A percentile compares a stretch with the other conserved stretches of the same genome.
These are phyloP conservation scores for Pleurotus platypus DNA, from an alignment of 768 basidiomycete species.

Conservation along the genomic window DNA sequence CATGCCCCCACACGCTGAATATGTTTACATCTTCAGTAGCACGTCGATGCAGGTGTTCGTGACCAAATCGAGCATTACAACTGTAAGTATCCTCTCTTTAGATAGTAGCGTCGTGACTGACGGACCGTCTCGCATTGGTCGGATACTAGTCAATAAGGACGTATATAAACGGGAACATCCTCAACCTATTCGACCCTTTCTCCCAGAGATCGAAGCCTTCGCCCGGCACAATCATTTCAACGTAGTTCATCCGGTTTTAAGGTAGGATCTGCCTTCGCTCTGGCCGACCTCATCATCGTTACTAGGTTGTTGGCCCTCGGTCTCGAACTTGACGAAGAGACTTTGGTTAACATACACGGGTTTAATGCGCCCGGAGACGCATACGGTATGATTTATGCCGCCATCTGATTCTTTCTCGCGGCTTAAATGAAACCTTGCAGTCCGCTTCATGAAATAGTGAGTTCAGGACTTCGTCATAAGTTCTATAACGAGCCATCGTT, in stretches of 20 bases:
- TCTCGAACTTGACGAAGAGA: slow-evolving; percentile 42
- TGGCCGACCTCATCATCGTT: background rate
- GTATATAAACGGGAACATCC: slow-evolving; percentile 33
- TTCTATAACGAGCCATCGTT: background rate
- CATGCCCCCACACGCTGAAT: background rate
- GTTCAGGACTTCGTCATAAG: no score
- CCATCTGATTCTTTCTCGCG: no score
- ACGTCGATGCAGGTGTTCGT: slow-evolving; percentile 56
- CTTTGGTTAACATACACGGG: slow-evolving; percentile 34
- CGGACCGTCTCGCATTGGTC: no score
- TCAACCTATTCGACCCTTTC: slow-evolving; percentile 28
- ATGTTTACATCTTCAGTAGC: slow-evolving; percentile 27
- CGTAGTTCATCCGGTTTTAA: slow-evolving; percentile 31
- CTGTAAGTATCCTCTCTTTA: slow-evolving; percentile 30
- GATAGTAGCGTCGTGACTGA: background rate
- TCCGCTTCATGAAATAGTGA: slow-evolving; percentile 67
- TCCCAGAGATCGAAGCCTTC: slow-evolving; percentile 32
- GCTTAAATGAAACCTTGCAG: slow-evolving; percentile 25
- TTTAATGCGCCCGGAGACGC: slow-evolving; percentile 33
- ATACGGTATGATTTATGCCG: slow-evolving; percentile 23
- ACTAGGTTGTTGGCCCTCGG: slow-evolving; percentile 38
- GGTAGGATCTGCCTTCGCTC: slow-evolving; percentile 15
- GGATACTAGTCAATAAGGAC: slow-evolving; percentile 27
- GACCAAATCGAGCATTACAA: slow-evolving; percentile 67
- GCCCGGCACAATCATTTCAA: slow-evolving; percentile 31